These are phyloP conservation scores for Vicia sativa DNA, from an alignment of 306 rosid genomes.

Conservation along the genomic window DNA sequence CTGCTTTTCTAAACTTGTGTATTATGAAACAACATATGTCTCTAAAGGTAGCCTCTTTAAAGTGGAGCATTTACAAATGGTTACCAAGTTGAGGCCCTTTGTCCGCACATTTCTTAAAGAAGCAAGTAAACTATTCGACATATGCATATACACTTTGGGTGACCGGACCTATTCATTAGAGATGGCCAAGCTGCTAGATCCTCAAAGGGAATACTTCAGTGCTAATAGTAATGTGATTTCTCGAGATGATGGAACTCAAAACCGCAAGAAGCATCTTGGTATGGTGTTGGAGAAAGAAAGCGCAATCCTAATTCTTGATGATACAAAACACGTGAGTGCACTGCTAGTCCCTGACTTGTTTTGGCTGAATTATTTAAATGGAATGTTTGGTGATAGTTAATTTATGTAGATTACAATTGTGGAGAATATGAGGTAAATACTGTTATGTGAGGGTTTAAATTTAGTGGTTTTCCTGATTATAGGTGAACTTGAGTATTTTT, in stretches of 20 bases:
- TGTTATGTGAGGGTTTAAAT: no score
- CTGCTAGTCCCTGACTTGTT: conserved; percentile 29
- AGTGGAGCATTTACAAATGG: conserved; percentile 57
- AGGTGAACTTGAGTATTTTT: no score
- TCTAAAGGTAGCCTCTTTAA: conserved; percentile 68
- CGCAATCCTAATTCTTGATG: conserved; percentile 84
- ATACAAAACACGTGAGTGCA: conserved; percentile 76
- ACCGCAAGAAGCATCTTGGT: conserved; percentile 83
- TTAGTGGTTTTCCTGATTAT: no score
- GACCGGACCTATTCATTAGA: conserved; percentile 75
- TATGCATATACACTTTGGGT: conserved; percentile 91
- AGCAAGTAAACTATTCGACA: conserved; percentile 70
- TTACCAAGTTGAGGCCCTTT: conserved; percentile 90
- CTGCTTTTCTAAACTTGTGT: conserved; percentile 23
- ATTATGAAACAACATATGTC: conserved; percentile 51
- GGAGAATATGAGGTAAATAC: no score
- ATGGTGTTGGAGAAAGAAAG: conserved; percentile 84
- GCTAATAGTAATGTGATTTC: conserved; percentile 63
- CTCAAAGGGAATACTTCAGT: conserved; percentile 67
- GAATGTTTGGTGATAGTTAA: no score
- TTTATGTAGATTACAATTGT: background rate
- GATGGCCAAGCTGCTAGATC: conserved; percentile 91
- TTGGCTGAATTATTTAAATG: conserved; percentile 19
- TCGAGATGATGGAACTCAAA: conserved; percentile 87
- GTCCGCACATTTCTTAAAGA: conserved; percentile 76